These are phyloP conservation scores for Fusarium neocosmosporiellum DNA, from an alignment of 2,329 filamentous ascomycete species.

Conservation along the genomic window DNA sequence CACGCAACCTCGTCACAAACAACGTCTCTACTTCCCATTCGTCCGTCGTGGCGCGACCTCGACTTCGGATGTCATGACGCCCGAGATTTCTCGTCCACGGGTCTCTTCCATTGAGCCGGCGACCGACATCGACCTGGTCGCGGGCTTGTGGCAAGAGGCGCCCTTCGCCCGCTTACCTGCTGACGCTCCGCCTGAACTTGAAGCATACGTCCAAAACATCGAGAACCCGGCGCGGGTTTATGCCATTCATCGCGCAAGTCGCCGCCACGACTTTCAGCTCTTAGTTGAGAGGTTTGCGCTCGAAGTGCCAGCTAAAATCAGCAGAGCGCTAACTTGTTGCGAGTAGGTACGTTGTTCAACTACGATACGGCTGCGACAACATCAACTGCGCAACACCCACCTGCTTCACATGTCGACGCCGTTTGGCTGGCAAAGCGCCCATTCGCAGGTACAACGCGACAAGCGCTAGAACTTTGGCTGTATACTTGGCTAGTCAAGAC, in stretches of 20 bases:
- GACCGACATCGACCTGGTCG: constrained; percentile 61
- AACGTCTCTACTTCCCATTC: not conserved
- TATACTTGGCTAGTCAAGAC: constrained; percentile 83
- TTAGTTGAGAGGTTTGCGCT: constrained; percentile 72
- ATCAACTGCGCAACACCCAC: constrained; percentile 77
- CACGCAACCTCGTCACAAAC: not conserved
- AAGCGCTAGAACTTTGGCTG: constrained; percentile 83
- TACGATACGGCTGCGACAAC: constrained; percentile 83
- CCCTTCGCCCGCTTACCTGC: constrained; percentile 68
- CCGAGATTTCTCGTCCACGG: constrained; percentile 32
- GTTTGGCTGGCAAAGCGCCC: constrained; percentile 73
- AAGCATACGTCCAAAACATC: constrained; percentile 65
- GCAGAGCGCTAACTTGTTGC: constrained; percentile 21
- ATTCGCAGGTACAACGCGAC: constrained; percentile 83
- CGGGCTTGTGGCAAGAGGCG: constrained; percentile 70
- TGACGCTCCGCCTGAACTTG: constrained; percentile 70
- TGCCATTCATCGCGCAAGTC: constrained; percentile 68
- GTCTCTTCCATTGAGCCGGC: constrained; percentile 35
- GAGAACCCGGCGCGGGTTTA: constrained; percentile 72
- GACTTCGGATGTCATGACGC: constrained; percentile 41
- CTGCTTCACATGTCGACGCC: constrained; percentile 82
- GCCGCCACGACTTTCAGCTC: constrained; percentile 72
- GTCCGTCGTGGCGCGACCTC: constrained; percentile 23
- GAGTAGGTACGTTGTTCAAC: constrained; percentile 79
- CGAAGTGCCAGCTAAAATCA: not conserved